Conservation (phyloP, 1,284 basidiomycete genomes). For the Athelia psychrophila region DNA sequence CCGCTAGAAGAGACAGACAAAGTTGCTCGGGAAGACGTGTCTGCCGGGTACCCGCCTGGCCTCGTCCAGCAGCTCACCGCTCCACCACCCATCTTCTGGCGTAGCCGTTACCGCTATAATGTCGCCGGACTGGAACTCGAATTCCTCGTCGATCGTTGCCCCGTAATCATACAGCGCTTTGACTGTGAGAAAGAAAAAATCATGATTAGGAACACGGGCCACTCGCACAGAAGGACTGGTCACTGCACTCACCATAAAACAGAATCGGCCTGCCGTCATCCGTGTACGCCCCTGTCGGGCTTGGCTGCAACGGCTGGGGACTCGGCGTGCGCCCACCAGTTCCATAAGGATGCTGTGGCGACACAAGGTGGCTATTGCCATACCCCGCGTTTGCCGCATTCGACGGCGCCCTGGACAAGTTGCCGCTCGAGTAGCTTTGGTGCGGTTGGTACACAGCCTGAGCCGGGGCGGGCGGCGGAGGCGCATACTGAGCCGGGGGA, state of each 20-base stretch:
- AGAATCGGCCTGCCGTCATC: conserved; percentile 77
- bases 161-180: conserved; percentile 92
- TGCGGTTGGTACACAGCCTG: background rate
- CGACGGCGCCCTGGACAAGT: background rate
- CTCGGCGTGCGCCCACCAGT: conserved; percentile 24
- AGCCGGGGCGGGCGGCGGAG: background rate
- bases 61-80: conserved; percentile 83
- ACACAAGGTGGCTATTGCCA: conserved; percentile 2
- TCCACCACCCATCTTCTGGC: conserved; percentile 96
- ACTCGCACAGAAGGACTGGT: conserved; percentile 5
- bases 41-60: conserved; percentile 73
- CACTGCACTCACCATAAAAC: conserved; percentile 76
- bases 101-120: conserved; percentile 91
- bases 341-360: conserved; percentile 13
- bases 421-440: too few relatives aligned
- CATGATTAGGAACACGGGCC: background rate
- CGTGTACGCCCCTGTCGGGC: conserved; percentile 66
- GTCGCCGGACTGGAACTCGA: conserved; percentile 89
- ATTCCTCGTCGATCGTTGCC: conserved; percentile 85
- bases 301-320: conserved; percentile 10
- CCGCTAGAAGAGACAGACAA: conserved; percentile 69
- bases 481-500: background rate
- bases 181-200: conserved; percentile 43
- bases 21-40: conserved; percentile 92
- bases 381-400: background rate